phyloP scores from a whole-genome alignment of 805 yeast species.

The Lipomyces orientalis region DNA sequence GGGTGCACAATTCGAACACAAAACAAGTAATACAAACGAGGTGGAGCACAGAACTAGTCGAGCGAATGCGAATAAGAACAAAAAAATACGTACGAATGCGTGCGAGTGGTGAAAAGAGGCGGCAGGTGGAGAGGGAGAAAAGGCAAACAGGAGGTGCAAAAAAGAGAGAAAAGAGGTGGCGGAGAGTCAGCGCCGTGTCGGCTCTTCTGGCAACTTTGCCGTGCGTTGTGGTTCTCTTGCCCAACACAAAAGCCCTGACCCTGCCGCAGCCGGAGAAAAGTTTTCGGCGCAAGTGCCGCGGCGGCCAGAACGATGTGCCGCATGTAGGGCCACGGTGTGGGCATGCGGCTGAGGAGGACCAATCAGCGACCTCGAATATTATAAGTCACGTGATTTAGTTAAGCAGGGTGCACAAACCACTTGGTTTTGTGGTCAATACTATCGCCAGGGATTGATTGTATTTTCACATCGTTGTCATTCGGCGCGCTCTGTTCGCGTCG shows the following conservation, averaged over 20 bases:
- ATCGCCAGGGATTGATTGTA: too few species aligned
- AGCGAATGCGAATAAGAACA: not conserved
- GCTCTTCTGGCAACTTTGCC: constrained; percentile 1
- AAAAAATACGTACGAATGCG: constrained; percentile 1
- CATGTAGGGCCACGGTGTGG: not conserved
- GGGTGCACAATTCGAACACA: not conserved
- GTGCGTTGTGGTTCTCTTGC: not conserved
- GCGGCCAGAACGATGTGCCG: not conserved
- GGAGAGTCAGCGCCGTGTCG: not conserved
- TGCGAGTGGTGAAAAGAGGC: not conserved
- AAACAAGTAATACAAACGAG: not conserved
- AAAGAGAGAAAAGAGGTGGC: not conserved
- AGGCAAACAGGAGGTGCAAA: constrained; percentile 1
- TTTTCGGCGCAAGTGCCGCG: constrained; percentile 2
- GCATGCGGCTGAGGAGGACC: not conserved
- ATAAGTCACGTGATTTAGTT: not conserved
- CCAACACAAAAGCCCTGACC: not conserved
- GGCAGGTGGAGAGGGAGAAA: constrained; percentile 5
- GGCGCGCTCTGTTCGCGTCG: too few species aligned
- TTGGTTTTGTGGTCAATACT: too few species aligned
- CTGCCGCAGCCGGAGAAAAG: not conserved
- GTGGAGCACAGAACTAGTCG: not conserved
- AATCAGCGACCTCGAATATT: not conserved
- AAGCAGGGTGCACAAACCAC: not conserved
- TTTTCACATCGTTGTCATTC: too few species aligned